phyloP scores from a whole-genome alignment of 2,329 filamentous ascomycete species.

The Geosmithia morbida region DNA sequence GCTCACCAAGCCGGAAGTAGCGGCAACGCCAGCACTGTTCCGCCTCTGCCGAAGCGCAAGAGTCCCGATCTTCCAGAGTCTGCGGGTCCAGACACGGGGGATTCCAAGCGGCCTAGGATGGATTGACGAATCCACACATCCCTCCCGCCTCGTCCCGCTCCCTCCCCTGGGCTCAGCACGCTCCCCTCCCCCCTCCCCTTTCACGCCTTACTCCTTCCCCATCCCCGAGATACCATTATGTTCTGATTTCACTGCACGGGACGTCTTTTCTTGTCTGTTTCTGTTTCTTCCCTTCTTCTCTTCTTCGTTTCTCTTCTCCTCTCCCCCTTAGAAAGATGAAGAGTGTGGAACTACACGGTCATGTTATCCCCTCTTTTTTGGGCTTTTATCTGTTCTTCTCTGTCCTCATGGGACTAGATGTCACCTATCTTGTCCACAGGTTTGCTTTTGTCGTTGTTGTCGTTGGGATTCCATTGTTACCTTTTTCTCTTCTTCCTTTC shows the following conservation, averaged over 20 bases:
- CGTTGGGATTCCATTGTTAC: no score
- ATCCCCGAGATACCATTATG: conserved; percentile 1
- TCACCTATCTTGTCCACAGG: no score
- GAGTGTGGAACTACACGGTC: not conserved
- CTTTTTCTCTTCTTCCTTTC: no score
- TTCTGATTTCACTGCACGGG: not conserved
- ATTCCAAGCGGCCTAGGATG: conserved; percentile 38
- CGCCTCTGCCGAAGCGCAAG: conserved; percentile 33
- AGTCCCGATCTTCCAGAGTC: conserved; percentile 32
- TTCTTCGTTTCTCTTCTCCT: not conserved
- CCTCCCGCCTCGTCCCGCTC: no score
- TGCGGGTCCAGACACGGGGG: conserved; percentile 27
- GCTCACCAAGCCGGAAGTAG: conserved; percentile 4
- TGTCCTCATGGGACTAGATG: not conserved
- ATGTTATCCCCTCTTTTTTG: not conserved
- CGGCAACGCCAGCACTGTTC: conserved; percentile 1
- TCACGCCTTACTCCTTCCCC: not conserved
- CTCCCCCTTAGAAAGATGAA: not conserved
- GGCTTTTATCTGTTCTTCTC: not conserved
- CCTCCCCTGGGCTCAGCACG: no score
- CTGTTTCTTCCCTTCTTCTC: not conserved
- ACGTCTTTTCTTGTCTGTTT: not conserved
- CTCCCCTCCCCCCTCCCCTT: not conserved
- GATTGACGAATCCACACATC: conserved; percentile 18
- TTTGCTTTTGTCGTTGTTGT: no score